Evolutionary conservation across 768 basidiomycete species (phyloP).

Genomic region (Mycena rebaudengoi): DNA sequence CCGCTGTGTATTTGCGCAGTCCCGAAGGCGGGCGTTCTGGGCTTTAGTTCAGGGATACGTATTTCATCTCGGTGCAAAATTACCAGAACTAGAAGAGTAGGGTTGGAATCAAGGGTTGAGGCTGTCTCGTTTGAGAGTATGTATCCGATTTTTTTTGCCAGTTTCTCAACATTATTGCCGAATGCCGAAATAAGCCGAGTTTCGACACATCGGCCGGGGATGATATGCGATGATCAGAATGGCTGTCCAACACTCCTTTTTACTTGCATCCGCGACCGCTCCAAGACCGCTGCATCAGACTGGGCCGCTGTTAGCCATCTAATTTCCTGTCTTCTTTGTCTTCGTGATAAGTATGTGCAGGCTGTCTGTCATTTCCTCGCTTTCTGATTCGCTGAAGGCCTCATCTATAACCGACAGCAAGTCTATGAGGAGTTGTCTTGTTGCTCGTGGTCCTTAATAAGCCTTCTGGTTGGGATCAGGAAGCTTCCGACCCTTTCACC

Average conservation of each 20-base stretch:
- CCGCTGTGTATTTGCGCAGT: too few species aligned
- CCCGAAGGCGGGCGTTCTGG: too few species aligned
- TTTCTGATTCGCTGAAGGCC: constrained; percentile 7
- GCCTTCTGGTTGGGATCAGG: constrained; percentile 6
- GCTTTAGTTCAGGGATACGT: too few species aligned
- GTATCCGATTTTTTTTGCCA: too few species aligned
- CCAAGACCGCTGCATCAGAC: constrained; percentile 3
- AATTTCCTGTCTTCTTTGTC: constrained; percentile 11
- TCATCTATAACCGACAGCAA: background rate
- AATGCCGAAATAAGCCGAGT: too few species aligned
- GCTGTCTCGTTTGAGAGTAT: too few species aligned
- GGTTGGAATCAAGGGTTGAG: too few species aligned
- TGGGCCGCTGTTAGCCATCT: background rate
- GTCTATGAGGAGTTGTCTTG: constrained; percentile 1
- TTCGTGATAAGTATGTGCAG: background rate
- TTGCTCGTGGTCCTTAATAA: constrained; percentile 7
- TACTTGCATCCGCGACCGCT: constrained; percentile 5
- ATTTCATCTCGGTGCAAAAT: too few species aligned
- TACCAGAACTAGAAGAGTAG: too few species aligned
- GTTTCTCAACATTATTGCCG: too few species aligned
- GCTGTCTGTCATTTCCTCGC: constrained; percentile 8
- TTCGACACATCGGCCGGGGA: too few species aligned
- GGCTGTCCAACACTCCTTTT: background rate
- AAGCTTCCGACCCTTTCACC: constrained; percentile 1
- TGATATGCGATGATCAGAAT: background rate